Base-by-base conservation (phyloP, 1,284 basidiomycete genomes). In the Pseudozyma sp. region DNA sequence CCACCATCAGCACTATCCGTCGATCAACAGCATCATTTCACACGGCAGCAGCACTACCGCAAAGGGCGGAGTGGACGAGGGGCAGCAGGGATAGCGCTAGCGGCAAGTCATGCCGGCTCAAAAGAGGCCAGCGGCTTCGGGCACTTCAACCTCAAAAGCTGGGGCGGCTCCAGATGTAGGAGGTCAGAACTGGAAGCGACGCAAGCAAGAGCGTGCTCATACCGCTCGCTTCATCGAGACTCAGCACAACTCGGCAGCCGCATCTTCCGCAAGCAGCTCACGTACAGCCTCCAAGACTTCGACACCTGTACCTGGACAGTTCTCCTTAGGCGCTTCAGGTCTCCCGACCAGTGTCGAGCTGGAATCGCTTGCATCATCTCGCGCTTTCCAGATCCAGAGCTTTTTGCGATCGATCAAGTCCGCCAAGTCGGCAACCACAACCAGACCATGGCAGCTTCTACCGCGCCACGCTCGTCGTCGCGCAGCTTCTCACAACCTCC, bases 401-500 rank as follows among this genome's bases (percentile, higher is more conserved):
- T 74, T 80, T 39, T 50, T 75, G 4, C 55, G 60, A 8, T 65
- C 76, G 34, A 70, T 80, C 49, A 67, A 66, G 14, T 68, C 64
- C 0, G 76, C 78, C 16, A 70, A 66, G 40, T 63, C 70, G 13
- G 63, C 77, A 11, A 71, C 74, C 25, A 77, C 78, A 14, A 79
- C 78, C 5, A 62, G 83, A 38, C 82, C 83, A 55, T 85, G 83
- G 83, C 83, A 85, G 56, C 80, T 82, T 18, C 76, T 85, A 10
- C 83, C 83, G 14, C 66, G 83, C 9, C 74, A 80, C 43, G 66
- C 75, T 11, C 76, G 83, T 35, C 54, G 83, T 0, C 60, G 83
- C 12, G 82, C 82, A 2, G 83, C 83, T 1, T 82, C 80, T 2
- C 83, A 85, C 68, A 85, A 85, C 51, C 63, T 83, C 12, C 75